These are phyloP conservation scores for Brassica carinata DNA, from an alignment of 345 rosid species.

Conservation along the genomic window DNA sequence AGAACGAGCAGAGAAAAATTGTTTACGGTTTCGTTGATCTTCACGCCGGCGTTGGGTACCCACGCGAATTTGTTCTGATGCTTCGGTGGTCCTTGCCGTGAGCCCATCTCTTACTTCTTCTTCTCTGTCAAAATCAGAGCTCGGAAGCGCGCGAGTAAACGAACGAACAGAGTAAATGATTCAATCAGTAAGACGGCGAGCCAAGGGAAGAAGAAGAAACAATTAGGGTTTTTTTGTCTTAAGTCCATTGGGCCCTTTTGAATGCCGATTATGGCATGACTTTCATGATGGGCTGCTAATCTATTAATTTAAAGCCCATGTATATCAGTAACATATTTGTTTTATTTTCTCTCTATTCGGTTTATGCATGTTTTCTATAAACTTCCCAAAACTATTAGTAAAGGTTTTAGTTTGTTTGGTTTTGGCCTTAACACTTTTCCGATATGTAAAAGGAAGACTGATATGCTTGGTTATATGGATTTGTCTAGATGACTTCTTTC, in stretches of 20 bases:
- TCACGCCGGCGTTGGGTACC: constrained; percentile 87
- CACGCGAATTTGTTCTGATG: constrained; percentile 82
- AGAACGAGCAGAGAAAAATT: background rate
- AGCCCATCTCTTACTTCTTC: constrained; percentile 55
- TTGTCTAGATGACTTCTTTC: background rate
- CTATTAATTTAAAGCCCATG: constrained; percentile 16
- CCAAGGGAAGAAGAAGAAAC: background rate
- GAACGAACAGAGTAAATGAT: constrained; percentile 6
- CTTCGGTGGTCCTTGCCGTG: constrained; percentile 76
- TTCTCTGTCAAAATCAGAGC: background rate
- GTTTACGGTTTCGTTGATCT: constrained; percentile 79
- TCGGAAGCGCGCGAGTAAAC: background rate
- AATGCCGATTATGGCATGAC: background rate
- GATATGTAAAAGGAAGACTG: background rate
- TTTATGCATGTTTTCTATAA: background rate
- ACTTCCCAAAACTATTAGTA: no score
- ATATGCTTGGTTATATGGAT: background rate
- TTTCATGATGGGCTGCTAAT: background rate
- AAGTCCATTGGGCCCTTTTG: background rate
- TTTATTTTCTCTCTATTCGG: no score
- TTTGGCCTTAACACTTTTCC: no score
- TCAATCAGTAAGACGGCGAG: background rate
- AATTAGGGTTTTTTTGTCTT: no score
- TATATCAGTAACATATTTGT: background rate
- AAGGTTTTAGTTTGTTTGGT: no score